Evolutionary conservation across 495 filamentous ascomycete species (phyloP), one percentile per base, ranked within the genome.

Genomic region (Beverwykella pulmonaria): DNA sequence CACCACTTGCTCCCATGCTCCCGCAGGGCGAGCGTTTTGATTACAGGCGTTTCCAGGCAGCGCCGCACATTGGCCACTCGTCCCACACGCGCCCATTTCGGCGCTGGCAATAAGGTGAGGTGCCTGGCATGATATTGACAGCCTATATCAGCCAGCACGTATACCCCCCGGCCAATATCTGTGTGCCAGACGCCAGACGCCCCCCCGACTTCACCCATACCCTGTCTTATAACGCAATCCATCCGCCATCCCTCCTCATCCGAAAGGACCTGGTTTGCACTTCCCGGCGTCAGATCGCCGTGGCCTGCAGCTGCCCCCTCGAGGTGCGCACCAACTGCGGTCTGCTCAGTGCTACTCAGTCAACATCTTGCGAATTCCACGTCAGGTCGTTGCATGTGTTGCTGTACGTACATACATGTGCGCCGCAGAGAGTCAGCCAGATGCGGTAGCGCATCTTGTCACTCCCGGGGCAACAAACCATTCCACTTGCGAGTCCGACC

Each of bases 221-320:
- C 67, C 62, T 70, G 67, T 48, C 57, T 34, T 49, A 64, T 60
- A 58, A 62, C 57, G 62, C 63, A 61, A 63, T 71, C 59, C 67
- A n/a, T 34, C 30, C 30, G 30, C 30, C 30, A 34, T 15, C 39
- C n/a, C 41, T 30, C n/a, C 44, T 30, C 2, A 23, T 56, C 49
- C 47, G 29, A 29, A 49, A 49, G 26, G 30, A 15, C 63, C 63
- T 12, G 23, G 29, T 29, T 34, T 12, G n/a, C 30, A 34, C 30
- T 34, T 52, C 58, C 62, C 57, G 58, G 67, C 32, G 58, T 66
- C 68, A 70, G 62, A 66, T 66, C 62, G 41, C 58, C 58, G 47
- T 32, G 2, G 32, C n/a, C 52, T 59, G 49, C 49, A 53, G 58
- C 49, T n/a, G n/a, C 58, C 12, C 9, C 20, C 53, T n/a, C 53